phyloP scores from a whole-genome alignment of 2,329 filamentous ascomycete genomes.

The Penicillium concentricum region DNA sequence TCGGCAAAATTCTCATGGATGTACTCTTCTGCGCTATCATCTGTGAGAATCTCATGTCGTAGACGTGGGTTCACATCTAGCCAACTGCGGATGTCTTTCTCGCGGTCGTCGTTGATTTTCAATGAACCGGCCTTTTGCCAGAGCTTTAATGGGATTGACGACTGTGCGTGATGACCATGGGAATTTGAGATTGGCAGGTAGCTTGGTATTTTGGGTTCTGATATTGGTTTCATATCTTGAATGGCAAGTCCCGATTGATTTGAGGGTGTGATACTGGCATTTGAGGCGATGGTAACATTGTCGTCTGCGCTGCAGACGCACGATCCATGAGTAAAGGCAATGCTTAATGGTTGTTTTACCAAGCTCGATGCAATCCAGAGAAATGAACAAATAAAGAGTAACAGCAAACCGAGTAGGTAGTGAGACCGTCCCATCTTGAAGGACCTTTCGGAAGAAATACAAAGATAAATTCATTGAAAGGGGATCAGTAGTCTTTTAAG shows the following conservation, averaged over 20 bases:
- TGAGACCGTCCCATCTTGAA: constrained; percentile 8
- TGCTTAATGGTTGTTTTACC: neutral
- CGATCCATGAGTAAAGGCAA: neutral
- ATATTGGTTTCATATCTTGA: neutral
- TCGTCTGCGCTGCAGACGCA: neutral
- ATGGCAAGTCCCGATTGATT: neutral
- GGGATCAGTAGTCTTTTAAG: neutral
- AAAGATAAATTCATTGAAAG: neutral
- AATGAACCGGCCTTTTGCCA: constrained; percentile 15
- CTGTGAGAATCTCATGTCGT: constrained; percentile 33
- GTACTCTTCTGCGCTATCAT: constrained; percentile 31
- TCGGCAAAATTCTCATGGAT: constrained; percentile 34
- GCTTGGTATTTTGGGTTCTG: neutral
- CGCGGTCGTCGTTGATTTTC: constrained; percentile 1
- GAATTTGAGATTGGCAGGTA: neutral
- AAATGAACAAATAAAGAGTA: constrained; percentile 3
- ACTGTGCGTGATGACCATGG: neutral
- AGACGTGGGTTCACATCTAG: constrained; percentile 31
- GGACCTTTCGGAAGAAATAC: neutral
- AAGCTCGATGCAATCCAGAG: constrained; percentile 6
- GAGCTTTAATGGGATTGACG: constrained; percentile 12
- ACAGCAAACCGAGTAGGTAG: constrained; percentile 7
- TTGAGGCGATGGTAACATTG: neutral
- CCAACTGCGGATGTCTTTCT: constrained; percentile 21
- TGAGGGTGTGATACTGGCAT: neutral